Base-by-base conservation (phyloP, 495 filamentous ascomycete genomes). In the Penicillium argentinense region DNA sequence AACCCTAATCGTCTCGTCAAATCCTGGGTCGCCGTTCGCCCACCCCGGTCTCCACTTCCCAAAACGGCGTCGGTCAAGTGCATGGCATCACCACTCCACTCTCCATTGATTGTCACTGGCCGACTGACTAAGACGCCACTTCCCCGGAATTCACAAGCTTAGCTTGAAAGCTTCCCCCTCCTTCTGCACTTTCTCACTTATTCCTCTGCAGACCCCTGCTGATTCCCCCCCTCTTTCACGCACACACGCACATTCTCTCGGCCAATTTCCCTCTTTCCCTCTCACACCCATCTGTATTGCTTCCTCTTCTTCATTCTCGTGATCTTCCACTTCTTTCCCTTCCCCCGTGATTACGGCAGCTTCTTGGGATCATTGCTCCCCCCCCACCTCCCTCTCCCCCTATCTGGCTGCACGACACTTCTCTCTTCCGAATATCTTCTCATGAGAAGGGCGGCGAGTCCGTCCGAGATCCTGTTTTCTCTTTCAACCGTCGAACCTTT, bases 361-460 rank as follows among this genome's bases (percentile, higher is more conserved):
- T n/a, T n/a, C n/a, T n/a, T n/a, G n/a, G n/a, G n/a, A n/a, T n/a
- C n/a, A n/a, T n/a, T n/a, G n/a, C n/a, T n/a, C n/a, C n/a, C n/a
- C n/a, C n/a, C n/a, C n/a, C n/a, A n/a, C n/a, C n/a, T n/a, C n/a
- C n/a, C n/a, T n/a, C n/a, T n/a, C n/a, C n/a, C n/a, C n/a, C n/a
- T n/a, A n/a, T n/a, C n/a, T n/a, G n/a, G n/a, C n/a, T n/a, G n/a
- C n/a, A n/a, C n/a, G n/a, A n/a, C n/a, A n/a, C n/a, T n/a, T n/a
- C 39, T 23, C 41, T 37, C 26, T 38, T 29, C 56, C 42, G 27
- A 36, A 9, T 18, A 30, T 12, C 29, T 32, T 40, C 36, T 21
- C 45, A 62, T 60, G 59, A 54, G 36, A 56, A 60, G 59, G 62
- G 59, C 62, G 59, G 59, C 59, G 38, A 56, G 62, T 58, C 59